phyloP scores from a whole-genome alignment of 179 eudicot genomes.

The Spinacia oleracea region DNA sequence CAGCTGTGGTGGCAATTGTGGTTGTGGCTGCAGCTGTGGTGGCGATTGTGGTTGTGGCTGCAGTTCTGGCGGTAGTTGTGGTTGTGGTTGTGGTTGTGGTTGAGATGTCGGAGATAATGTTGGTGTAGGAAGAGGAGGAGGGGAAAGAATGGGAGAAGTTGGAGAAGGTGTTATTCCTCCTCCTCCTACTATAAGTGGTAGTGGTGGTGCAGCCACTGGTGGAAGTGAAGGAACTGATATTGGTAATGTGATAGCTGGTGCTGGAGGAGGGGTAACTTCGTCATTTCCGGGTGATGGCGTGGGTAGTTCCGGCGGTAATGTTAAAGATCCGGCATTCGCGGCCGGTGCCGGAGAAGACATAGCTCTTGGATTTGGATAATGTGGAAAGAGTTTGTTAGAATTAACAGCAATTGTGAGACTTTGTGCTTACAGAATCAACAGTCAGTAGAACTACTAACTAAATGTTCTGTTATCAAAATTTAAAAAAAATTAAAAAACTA shows the following conservation, averaged over 20 bases:
- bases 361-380: neutral
- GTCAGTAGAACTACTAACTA: slow-evolving; percentile 25
- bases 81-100: slow-evolving; percentile 12
- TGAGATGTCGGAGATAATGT: slow-evolving; percentile 14
- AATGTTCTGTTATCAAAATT: too few species aligned
- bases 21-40: too few species aligned
- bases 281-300: slow-evolving; percentile 18
- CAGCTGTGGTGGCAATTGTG: slow-evolving; percentile 4
- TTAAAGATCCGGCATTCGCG: neutral
- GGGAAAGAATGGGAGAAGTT: slow-evolving; percentile 10
- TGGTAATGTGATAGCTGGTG: slow-evolving; percentile 15
- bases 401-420: neutral
- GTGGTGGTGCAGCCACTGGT: slow-evolving; percentile 26
- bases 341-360: slow-evolving; percentile 33
- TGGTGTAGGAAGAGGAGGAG: slow-evolving; percentile 20
- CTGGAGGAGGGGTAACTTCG: slow-evolving; percentile 17
- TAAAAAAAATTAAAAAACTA: too few species aligned
- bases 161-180: slow-evolving; percentile 18
- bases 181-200: slow-evolving; percentile 9
- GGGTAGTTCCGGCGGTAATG: slow-evolving; percentile 10
- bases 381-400: neutral
- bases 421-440: neutral
- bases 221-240: slow-evolving; percentile 23
- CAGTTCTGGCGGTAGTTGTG: slow-evolving; percentile 6
- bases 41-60: neutral